Conservation (phyloP, 345 rosid genomes). For the Erodium maritimum region DNA sequence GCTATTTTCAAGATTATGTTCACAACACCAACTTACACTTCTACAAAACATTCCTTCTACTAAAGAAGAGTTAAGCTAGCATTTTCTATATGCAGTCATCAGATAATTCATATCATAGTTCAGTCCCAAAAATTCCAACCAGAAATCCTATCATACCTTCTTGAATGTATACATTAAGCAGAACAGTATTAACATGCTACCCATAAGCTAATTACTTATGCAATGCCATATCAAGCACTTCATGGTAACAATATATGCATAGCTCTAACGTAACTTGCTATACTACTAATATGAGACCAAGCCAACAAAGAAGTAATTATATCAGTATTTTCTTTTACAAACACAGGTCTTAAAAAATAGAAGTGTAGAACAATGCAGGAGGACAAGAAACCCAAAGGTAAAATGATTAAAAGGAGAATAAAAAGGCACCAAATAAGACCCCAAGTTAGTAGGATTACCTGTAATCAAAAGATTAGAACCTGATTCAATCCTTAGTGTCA, state of each 20-base stretch:
- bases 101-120: no score
- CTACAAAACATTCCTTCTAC: neutral
- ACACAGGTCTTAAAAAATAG: no score
- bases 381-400: neutral
- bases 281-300: neutral
- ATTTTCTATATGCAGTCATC: no score
- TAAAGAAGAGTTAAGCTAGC: neutral
- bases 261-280: neutral
- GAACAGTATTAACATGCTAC: no score
- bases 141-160: no score
- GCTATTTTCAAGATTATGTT: neutral
- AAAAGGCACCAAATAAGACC: conserved; percentile 1
- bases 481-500: conserved; percentile 71
- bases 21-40: conserved; percentile 1
- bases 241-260: neutral
- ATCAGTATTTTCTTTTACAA: no score
- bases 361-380: no score
- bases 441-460: conserved; percentile 37
- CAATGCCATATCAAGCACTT: neutral
- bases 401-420: conserved; percentile 3
- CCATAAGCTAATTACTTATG: no score
- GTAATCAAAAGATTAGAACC: conserved; percentile 97
- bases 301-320: neutral
- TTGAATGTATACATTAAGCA: no score
- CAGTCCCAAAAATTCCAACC: no score